Evolutionary conservation across 2,329 filamentous ascomycete genomes (phyloP), one percentile per base, ranked within the genome.

Genomic region (Pseudocercospora vitis): DNA sequence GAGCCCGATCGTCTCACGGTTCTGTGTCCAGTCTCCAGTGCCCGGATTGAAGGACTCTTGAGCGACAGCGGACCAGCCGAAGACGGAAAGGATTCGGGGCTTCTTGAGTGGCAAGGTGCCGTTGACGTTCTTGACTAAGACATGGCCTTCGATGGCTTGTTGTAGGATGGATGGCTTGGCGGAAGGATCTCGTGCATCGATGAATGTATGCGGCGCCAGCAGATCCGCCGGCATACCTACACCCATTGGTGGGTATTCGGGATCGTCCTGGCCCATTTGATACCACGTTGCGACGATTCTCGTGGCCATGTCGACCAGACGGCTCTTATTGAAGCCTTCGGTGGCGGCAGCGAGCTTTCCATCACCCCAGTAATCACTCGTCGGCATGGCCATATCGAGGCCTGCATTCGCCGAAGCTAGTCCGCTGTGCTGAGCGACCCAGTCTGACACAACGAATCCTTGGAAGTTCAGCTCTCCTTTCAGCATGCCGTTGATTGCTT

Each of bases 391-490:
- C 84, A 88, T 86, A 58, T 88, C 85, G 1, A 88, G 72, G 0
- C 85, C 85, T 16, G 80, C 77, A 37, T 86, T 70, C 0, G 83
- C 81, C 23, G 81, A 83, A 1, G 75, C 76, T 0, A 86, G 78
- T 1, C 82, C 82, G 0, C 78, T 78, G 50, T 83, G 76, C 52
- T 87, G 83, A 0, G 81, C 82, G 21, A 80, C 70, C 85, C 86
- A 89, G 67, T 90, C 87, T 0, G 82, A 84, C 74, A 88, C 83
- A 19, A 88, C 81, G 61, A 73, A 84, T 64, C 87, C 87, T 61
- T 88, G 85, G 61, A 89, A 89, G 0, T 84, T 85, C 45, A 89
- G 76, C 70, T 90, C 87, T 40, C 86, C 85, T 63, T 90, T 90
- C 7, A 89, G 73, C 3, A 90, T 74, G 0, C 82, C 83, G 59